Base-by-base conservation (phyloP, 306 rosid species). In the Fragaria nilgerrensis region DNA sequence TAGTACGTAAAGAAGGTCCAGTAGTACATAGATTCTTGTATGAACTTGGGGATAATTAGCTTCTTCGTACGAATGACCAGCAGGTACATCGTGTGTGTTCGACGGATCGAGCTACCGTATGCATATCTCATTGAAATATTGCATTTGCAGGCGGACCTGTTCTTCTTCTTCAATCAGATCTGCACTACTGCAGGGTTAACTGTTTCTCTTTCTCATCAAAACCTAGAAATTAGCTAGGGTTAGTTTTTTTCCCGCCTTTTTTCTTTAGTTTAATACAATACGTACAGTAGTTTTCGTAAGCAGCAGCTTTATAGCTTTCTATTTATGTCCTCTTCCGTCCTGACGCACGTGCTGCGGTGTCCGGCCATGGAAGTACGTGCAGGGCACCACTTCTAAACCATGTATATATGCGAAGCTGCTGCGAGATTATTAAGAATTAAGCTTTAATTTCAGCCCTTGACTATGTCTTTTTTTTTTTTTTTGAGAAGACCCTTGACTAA, bases 241-340 rank as follows among this genome's bases (percentile, higher is more conserved):
- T 15, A 19, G 39, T 6, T 12, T 70, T 41, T 55, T 68, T 77
- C 80, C 75, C 59, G 80, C 75, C 80, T 43, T 50, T 48, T 52
- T 34, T 22, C 19, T 2, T 27, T 75, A 49, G 41, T 15, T 77
- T 55, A 55, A 39, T 56, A 2, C 41, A 37, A 32, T 32, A 32
- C 36, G 36, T 32, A 32, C 36, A 37, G 41, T 37, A 41, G 36
- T 36, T 36, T 68, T 44, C 29, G 27, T 25, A 41, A 41, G 44
- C 2, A 52, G 75, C 75, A 76, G 68, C 68, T 77, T 77, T 68
- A 39, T 23, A 10, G 13, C 75, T 77, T 67, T 68, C 68, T 49
- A 77, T 68, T 68, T 55, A 27, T 68, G 56, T 55, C 68, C 75
- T 66, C 47, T 49, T 37, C 19, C 23, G 1, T 2, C 9, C 44